Base-by-base conservation (phyloP, 352 stramenopile genomes). In the Lagenidium giganteum region DNA sequence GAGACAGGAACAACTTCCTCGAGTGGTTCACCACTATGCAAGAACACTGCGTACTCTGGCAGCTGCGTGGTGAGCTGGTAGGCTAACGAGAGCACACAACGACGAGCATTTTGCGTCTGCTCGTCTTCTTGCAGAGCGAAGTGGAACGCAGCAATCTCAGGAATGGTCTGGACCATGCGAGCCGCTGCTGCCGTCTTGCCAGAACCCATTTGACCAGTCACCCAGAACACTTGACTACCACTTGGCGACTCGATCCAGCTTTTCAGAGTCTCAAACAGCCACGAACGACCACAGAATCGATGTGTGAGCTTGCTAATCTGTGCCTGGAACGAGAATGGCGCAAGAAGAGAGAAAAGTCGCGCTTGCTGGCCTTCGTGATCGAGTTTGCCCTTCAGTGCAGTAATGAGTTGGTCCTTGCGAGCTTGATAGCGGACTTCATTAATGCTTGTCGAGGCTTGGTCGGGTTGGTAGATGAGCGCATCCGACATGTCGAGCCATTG, bases 401-500 rank as follows among this genome's bases (percentile, higher is more conserved):
- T 73, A 13, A 75, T 52, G 17, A 89, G 63, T 29, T 87, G 77
- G 3, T 70, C 60, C 6, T 61, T 57, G 3, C 74, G 74, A 8
- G 61, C 52, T 3, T 47, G 41, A 42, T 86, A 89, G n/a, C 76
- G 67, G 9, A 76, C 38, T 4, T 38, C 51, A 47, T 89, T 89
- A 20, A 89, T 54, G 5, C 47, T 39, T 22, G 40, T 36, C 0
- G 37, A 45, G 12, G 51, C 48, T 7, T 1, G 21, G 2, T n/a
- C 9, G 6, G 30, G 32, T 18, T 52, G 47, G 52, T 89, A 82
- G 30, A 83, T 45, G 12, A 89, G 52, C 30, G 64, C 81, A 42
- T 89, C 74, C 6, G 70, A 74, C 53, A 89, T 67, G 39, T 89
- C 77, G 17, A 89, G 70, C 77, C 77, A 89, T 43, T 89, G 77